phyloP scores from a whole-genome alignment of 1,139 yeast species.

The Martiniozyma asiatica region DNA sequence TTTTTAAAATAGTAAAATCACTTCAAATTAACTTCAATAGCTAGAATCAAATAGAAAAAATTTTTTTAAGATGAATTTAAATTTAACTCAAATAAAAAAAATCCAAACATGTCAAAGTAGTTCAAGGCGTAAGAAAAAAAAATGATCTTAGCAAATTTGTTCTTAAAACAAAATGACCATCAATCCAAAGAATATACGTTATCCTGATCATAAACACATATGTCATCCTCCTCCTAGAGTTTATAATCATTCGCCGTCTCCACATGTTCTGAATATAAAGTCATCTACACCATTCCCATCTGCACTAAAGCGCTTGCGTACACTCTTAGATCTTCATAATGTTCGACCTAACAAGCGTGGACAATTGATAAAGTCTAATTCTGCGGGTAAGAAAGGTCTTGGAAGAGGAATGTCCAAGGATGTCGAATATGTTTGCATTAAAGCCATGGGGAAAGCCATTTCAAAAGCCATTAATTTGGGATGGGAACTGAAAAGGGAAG shows the following conservation, averaged over 20 bases:
- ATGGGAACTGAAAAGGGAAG: constrained; percentile 35
- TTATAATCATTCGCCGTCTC: constrained; percentile 24
- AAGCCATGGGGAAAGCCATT: constrained; percentile 62
- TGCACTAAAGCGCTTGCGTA: constrained; percentile 45
- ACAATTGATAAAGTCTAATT: constrained; percentile 11
- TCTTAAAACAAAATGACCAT: no score
- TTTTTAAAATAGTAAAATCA: no score
- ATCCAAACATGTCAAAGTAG: no score
- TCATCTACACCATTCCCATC: constrained; percentile 50
- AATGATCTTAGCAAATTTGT: no score
- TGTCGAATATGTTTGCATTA: constrained; percentile 30
- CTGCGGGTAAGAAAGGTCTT: no score
- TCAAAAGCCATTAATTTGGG: constrained; percentile 43
- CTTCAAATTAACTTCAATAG: no score
- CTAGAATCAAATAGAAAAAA: no score
- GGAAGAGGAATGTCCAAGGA: neutral
- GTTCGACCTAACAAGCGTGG: constrained; percentile 17
- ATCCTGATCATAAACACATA: constrained; percentile 23
- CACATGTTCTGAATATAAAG: constrained; percentile 29
- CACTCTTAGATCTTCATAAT: constrained; percentile 28
- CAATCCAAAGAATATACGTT: no score
- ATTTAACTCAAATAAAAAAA: no score
- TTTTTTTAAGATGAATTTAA: no score
- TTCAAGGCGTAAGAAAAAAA: no score
- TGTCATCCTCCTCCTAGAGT: constrained; percentile 35